Evolutionary conservation across 345 rosid species (phyloP), one percentile per base, ranked within the genome.

Genomic region (Stellera chamaejasme): DNA sequence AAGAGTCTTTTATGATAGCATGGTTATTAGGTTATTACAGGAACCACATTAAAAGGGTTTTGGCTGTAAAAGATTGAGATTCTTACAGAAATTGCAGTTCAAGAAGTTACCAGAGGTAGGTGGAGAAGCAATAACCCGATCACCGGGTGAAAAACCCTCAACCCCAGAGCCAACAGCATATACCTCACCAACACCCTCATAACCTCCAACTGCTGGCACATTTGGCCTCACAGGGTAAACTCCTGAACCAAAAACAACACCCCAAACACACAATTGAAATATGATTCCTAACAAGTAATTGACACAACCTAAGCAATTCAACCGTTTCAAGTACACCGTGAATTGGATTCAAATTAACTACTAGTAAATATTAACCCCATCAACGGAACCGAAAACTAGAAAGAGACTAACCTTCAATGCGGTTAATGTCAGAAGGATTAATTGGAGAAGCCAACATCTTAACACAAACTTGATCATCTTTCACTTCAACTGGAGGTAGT

Each of bases 111-210:
- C 96, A 32, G 76, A 86, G 56, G 95, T 73, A 1, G 87, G 97
- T 13, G 97, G 98, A 51, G 84, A 92, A 3, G 93, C 87, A 60
- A 92, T 86, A 62, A 86, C 97, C 87, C 80, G 72, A 67, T 92
- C 97, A 23, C 97, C 97, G 0, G 84, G 87, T 0, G 77, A 69
- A 45, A 92, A 50, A 66, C 56, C 73, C 64, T 64, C 77, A 19
- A 92, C 97, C 11, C 63, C 82, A 39, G 93, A 76, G 28, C 95
- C 97, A 43, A 86, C 79, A 23, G 79, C 72, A 61, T 77, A 72
- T 1, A 92, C 91, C 76, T 88, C 75, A 0, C 97, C 98, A 52
- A 92, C 97, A 50, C 98, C 97, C 66, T 88, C 94, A 61, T 88
- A 81, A 51, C 98, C 97, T 70, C 96, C 98, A 45, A 88, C 81